A percentile compares a stretch with the other conserved stretches of the same genome.
These are phyloP conservation scores for Blepharisma undulans DNA, from an alignment of 169 alveolate species.

Conservation along the genomic window DNA sequence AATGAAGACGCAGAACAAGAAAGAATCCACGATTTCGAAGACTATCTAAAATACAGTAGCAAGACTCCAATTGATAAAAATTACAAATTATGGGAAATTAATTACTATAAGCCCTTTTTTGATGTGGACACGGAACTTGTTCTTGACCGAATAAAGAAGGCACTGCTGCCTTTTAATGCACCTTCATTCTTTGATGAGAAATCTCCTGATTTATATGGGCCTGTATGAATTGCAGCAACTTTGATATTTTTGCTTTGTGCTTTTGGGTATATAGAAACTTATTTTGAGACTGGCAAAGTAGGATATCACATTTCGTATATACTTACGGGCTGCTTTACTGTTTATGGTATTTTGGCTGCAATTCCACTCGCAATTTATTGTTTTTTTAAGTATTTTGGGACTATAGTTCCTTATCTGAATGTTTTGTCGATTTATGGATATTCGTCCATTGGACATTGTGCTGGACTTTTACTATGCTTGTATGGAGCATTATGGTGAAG, in stretches of 20 bases:
- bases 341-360: background rate
- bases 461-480: background rate
- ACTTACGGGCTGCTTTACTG: background rate
- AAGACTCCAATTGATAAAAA: background rate
- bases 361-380: background rate
- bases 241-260: conserved; percentile 61
- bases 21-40: background rate
- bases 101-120: background rate
- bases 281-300: background rate
- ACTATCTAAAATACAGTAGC: background rate
- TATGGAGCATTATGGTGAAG: background rate
- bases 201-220: conserved; percentile 66
- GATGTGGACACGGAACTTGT: background rate
- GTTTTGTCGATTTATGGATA: background rate
- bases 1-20: background rate
- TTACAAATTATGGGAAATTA: background rate
- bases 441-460: background rate
- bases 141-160: background rate
- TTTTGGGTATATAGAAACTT: background rate
- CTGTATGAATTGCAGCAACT: conserved; percentile 65
- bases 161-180: background rate
- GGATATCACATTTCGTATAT: background rate
- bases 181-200: background rate
- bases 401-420: background rate
- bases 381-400: background rate